Evolutionary conservation across 176 grass and related monocot genomes (phyloP), one percentile per base, ranked within the genome.

Genomic region (Oryza punctata): DNA sequence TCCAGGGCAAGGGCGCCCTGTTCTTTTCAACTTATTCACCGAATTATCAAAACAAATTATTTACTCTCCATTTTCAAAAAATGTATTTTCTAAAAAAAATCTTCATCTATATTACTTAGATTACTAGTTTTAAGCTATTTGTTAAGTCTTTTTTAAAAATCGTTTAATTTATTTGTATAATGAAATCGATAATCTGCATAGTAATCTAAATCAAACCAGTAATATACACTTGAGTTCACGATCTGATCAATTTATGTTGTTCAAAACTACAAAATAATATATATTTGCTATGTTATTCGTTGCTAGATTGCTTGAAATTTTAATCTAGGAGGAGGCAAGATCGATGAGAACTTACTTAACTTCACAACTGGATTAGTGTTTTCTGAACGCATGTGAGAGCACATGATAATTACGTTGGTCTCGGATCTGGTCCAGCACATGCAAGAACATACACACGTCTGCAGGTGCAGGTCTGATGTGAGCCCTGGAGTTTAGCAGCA

Each of bases 401-500:
- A 96, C 93, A 91, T 93, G 93, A 90, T 78, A 82, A 79, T 30
- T 77, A 90, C 88, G 73, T 78, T 65, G 83, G 82, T 85, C 76
- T 85, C 52, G 79, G 76, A 89, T 81, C 80, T 78, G 69, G 59
- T 74, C 41, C 41, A 14, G 84, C 76, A 69, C 76, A 81, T 86
- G 70, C 52, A 57, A 2, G 52, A 54, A 54, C 86, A 7, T 21
- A 60, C 4, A 57, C 52, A 57, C 18, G 68, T 65, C 57, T 73
- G 80, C 61, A 64, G 86, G 47, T 71, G 59, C 70, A 72, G 84
- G 75, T 83, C 80, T 52, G 83, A 79, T 75, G 61, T 67, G 76
- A 30, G 19, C 0, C 38, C 38, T 70, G 84, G 80, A 90, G 84
- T 29, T 63, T 61, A 87, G 88, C 76, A 90, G 75, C 79, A 83